phyloP scores from a whole-genome alignment of 2,329 filamentous ascomycete species.

The Beauveria scarabaeidicola region DNA sequence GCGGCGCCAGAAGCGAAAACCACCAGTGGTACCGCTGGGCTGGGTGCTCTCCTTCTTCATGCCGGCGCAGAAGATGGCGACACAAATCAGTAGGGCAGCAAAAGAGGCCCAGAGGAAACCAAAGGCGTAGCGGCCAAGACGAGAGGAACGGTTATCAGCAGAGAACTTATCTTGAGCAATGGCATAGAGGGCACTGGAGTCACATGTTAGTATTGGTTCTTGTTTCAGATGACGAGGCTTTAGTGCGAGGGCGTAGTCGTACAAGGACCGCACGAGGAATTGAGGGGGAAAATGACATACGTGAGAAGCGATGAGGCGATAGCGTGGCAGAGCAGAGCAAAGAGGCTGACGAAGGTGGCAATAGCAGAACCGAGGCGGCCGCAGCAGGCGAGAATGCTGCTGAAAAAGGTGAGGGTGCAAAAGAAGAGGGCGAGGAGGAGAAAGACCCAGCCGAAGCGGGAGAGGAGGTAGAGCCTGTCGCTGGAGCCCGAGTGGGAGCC shows the following conservation, averaged over 20 bases:
- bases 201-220: background rate
- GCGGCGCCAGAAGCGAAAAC: conserved; percentile 24
- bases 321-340: conserved; percentile 62
- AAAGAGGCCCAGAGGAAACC: conserved; percentile 71
- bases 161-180: conserved; percentile 60
- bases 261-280: conserved; percentile 12
- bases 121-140: conserved; percentile 59
- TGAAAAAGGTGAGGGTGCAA: conserved; percentile 56
- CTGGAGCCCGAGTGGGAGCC: conserved; percentile 48
- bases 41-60: conserved; percentile 35
- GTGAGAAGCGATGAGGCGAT: conserved; percentile 66
- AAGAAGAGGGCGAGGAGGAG: conserved; percentile 81
- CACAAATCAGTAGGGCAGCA: conserved; percentile 56
- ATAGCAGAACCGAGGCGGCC: conserved; percentile 63
- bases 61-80: conserved; percentile 58
- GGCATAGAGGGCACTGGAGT: conserved; percentile 50
- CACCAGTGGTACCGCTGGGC: conserved; percentile 20
- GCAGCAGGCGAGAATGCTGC: conserved; percentile 60
- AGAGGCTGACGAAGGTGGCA: conserved; percentile 45
- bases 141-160: conserved; percentile 44
- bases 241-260: conserved; percentile 10
- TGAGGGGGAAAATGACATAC: conserved; percentile 35
- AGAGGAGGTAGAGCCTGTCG: conserved; percentile 66
- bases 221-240: background rate
- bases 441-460: conserved; percentile 89